Percentiles rank a stretch among this genome's conserved stretches.
phyloP scores from a whole-genome alignment of 2,329 filamentous ascomycete species.

The Coniochaeta hoffmannii region DNA sequence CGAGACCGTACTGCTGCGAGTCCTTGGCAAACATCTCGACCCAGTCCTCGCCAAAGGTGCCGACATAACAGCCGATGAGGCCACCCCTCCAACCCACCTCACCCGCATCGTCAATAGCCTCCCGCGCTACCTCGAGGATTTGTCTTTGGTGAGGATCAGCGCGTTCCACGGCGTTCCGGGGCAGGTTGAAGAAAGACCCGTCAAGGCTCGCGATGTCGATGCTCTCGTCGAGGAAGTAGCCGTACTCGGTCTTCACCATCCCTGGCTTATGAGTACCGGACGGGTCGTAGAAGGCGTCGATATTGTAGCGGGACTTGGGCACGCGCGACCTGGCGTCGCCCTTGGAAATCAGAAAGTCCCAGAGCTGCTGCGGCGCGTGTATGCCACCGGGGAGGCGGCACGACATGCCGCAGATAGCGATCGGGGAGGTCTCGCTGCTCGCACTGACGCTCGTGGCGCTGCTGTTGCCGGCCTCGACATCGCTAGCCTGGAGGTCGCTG shows the following conservation, averaged over 20 bases:
- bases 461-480: too few relatives aligned
- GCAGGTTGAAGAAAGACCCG: constrained; percentile 42
- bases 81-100: constrained; percentile 35
- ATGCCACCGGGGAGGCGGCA: constrained; percentile 45
- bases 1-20: constrained; percentile 39
- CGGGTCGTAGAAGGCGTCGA: constrained; percentile 47
- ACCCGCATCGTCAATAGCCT: constrained; percentile 42
- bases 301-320: constrained; percentile 41
- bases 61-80: constrained; percentile 42
- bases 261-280: constrained; percentile 11
- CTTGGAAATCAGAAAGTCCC: not conserved
- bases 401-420: constrained; percentile 44
- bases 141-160: constrained; percentile 46
- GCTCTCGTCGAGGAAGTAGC: constrained; percentile 40
- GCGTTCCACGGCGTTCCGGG: constrained; percentile 42
- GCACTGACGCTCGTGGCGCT: too few relatives aligned
- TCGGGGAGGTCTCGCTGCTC: too few relatives aligned
- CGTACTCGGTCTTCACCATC: constrained; percentile 31
- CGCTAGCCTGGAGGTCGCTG: too few relatives aligned
- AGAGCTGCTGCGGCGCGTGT: constrained; percentile 27
- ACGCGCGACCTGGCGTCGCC: constrained; percentile 22
- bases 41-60: constrained; percentile 45
- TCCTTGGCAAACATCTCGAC: constrained; percentile 41
- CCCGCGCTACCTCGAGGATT: constrained; percentile 41
- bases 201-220: constrained; percentile 34